Base-by-base conservation (phyloP, 331 rosid species). In the Erythrophleum ivorense region DNA sequence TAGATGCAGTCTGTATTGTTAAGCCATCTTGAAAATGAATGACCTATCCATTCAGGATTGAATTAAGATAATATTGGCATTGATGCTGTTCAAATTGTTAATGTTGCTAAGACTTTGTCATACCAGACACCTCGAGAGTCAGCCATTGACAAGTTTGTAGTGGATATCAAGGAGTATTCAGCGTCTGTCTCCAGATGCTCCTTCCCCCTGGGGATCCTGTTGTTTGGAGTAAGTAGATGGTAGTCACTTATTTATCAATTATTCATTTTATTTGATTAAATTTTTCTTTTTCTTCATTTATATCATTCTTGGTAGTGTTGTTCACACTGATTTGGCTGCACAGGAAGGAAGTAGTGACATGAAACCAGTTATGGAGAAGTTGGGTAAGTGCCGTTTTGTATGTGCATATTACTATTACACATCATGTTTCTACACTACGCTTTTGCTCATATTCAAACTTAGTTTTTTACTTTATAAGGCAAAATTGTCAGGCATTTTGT, bases 211-310 rank as follows among this genome's bases (percentile, higher is more conserved):
- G 94, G 94, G 68, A 87, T 94, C 74, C 84, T 94, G 55, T 66
- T 94, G 85, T 90, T 94, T 87, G 97, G 98, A 74, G 98, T 93
- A 82, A 86, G 95, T 84, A 64, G 57, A 58, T 67, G 33, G 73
- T 72, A 46, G 50, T 54, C 59, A 64, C 54, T 31, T 78, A 63
- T 76, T 52, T 74, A 70, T 68, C 66, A 73, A 48, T 62, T 41
- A 6, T 73, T 73, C n/a, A 24, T 77, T 78, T 75, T 52, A 73
- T 62, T 49, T 66, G 49, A 13, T 66, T 55, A 7, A 57, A 45
- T 53, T 0, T 29, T 52, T 43, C 2, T 73, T 70, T 43, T 24
- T 62, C 40, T 34, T 54, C 38, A 60, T 58, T 68, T 69, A 45
- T 48, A 54, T 45, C 1, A 41, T 54, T 84, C 57, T 70, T 64